These are phyloP conservation scores for Hypericum androsaemum DNA, from an alignment of 345 rosid species.

Conservation along the genomic window DNA sequence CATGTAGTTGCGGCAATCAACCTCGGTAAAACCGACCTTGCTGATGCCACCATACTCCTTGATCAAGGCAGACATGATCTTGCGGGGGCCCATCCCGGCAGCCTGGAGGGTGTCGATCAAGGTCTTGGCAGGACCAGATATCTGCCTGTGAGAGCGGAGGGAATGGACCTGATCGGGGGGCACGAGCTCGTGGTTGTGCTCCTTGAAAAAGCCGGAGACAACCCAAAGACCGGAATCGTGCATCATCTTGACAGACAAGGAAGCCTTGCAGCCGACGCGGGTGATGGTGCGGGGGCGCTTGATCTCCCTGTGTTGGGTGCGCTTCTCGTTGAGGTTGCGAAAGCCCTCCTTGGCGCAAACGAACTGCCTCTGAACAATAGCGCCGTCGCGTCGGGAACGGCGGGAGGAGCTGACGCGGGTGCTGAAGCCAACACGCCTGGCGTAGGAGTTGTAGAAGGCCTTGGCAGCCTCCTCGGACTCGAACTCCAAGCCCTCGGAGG, in stretches of 20 bases:
- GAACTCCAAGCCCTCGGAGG: slow-evolving; percentile 55
- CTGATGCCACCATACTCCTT: slow-evolving; percentile 40
- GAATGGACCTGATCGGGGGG: slow-evolving; percentile 43
- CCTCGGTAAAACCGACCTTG: slow-evolving; percentile 43
- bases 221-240: slow-evolving; percentile 36
- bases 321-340: slow-evolving; percentile 46
- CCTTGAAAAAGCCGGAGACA: slow-evolving; percentile 25
- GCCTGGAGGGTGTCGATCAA: slow-evolving; percentile 47
- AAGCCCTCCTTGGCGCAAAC: slow-evolving; percentile 66
- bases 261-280: slow-evolving; percentile 44
- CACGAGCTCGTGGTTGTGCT: slow-evolving; percentile 43
- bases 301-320: slow-evolving; percentile 53
- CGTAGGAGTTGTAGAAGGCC: slow-evolving; percentile 55
- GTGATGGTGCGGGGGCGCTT: slow-evolving; percentile 31
- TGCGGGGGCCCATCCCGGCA: slow-evolving; percentile 44
- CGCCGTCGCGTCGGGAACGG: slow-evolving; percentile 57
- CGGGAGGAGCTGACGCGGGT: slow-evolving; percentile 56
- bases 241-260: slow-evolving; percentile 30
- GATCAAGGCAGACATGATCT: slow-evolving; percentile 41
- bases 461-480: slow-evolving; percentile 64
- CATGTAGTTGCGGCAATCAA: slow-evolving; percentile 49
- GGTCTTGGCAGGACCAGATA: slow-evolving; percentile 40
- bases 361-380: slow-evolving; percentile 54
- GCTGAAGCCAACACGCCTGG: slow-evolving; percentile 50
- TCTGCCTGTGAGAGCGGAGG: slow-evolving; percentile 41